These are phyloP conservation scores for Dipteronia dyeriana DNA, from an alignment of 345 rosid genomes.

Conservation along the genomic window DNA sequence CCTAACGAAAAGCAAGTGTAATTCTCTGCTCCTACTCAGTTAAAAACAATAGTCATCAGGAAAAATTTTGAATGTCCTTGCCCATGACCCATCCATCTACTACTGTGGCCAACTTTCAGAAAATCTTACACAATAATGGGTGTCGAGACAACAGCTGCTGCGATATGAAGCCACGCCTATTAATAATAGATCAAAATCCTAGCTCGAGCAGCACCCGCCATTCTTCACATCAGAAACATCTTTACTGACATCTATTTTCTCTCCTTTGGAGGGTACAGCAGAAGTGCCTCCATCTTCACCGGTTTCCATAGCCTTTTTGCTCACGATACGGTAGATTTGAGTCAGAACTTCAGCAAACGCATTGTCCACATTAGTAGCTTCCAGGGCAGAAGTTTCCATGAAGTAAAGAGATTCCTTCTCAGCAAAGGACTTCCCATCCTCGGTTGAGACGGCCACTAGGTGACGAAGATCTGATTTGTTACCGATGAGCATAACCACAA, in stretches of 20 bases:
- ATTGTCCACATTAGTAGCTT: constrained; percentile 81
- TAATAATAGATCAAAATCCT: constrained; percentile 29
- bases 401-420: constrained; percentile 85
- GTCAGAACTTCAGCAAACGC: constrained; percentile 91
- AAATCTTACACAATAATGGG: constrained; percentile 38
- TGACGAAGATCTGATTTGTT: constrained; percentile 94
- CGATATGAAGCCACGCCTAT: constrained; percentile 32
- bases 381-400: constrained; percentile 96
- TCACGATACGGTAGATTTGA: constrained; percentile 76
- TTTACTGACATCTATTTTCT: constrained; percentile 75
- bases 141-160: constrained; percentile 12
- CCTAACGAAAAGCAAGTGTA: constrained; percentile 23
- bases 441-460: constrained; percentile 83
- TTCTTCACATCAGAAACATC: constrained; percentile 94
- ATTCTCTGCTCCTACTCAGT: constrained; percentile 26
- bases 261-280: constrained; percentile 72
- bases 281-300: constrained; percentile 53
- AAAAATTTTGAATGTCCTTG: constrained; percentile 27
- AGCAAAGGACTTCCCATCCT: constrained; percentile 77
- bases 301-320: constrained; percentile 87
- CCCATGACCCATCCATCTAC: constrained; percentile 13
- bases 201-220: constrained; percentile 87
- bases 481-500: constrained; percentile 89
- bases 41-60: constrained; percentile 15
- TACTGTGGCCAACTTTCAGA: constrained; percentile 29